Percentiles rank a stretch among this genome's conserved stretches.
These are phyloP conservation scores for Raffaelea ambrosiae DNA, from an alignment of 2,329 filamentous ascomycete genomes.

Conservation along the genomic window DNA sequence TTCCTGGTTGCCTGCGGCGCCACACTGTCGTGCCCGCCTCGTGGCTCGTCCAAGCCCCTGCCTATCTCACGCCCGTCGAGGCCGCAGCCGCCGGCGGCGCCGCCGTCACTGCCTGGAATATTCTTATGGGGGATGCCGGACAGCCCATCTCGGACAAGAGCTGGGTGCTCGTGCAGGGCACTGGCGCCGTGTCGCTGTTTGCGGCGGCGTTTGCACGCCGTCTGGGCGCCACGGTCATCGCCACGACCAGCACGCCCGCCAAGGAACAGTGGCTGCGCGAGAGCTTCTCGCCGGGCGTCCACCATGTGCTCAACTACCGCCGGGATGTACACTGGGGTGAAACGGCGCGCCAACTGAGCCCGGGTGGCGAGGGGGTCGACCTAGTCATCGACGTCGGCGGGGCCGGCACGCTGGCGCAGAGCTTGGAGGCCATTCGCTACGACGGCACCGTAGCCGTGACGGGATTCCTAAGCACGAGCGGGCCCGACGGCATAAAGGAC, in stretches of 20 bases:
- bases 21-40: conserved; percentile 60
- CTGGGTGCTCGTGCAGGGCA: conserved; percentile 60
- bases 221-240: conserved; percentile 46
- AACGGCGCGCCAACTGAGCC: conserved; percentile 39
- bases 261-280: conserved; percentile 42
- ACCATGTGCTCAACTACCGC: conserved; percentile 50
- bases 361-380: conserved; percentile 36
- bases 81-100: conserved; percentile 50
- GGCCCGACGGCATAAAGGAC: conserved; percentile 26
- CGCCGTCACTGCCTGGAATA: conserved; percentile 58
- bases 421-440: conserved; percentile 19
- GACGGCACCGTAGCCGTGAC: conserved; percentile 28
- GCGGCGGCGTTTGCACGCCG: conserved; percentile 46
- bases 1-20: conserved; percentile 61
- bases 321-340: conserved; percentile 44
- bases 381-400: conserved; percentile 50
- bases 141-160: conserved; percentile 43
- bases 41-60: conserved; percentile 57
- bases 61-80: conserved; percentile 43
- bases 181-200: conserved; percentile 60
- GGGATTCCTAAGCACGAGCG: conserved; percentile 32
- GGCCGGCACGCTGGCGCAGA: conserved; percentile 37
- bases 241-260: conserved; percentile 41
- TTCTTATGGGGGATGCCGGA: conserved; percentile 31
- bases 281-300: conserved; percentile 37